Percentiles rank a stretch among this genome's conserved stretches.
These are phyloP conservation scores for Fistulinella cinereoalba DNA, from an alignment of 1,284 basidiomycete genomes.

Conservation along the genomic window DNA sequence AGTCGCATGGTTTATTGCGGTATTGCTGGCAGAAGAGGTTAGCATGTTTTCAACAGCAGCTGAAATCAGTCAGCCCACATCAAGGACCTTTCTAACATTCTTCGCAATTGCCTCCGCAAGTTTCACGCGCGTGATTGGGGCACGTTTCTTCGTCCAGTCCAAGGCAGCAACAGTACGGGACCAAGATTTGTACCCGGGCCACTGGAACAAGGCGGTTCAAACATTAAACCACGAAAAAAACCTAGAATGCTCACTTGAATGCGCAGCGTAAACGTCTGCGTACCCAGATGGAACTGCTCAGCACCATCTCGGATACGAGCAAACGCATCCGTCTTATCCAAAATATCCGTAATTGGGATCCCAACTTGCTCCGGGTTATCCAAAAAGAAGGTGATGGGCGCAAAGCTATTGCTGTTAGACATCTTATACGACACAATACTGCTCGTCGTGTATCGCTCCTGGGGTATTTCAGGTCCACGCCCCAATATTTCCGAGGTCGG, in stretches of 20 bases:
- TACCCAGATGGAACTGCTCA: slow-evolving; percentile 21
- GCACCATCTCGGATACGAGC: slow-evolving; percentile 13
- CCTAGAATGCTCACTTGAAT: slow-evolving; percentile 16
- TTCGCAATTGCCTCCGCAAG: slow-evolving; percentile 41
- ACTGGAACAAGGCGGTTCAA: slow-evolving; percentile 14
- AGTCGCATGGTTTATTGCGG: slow-evolving; percentile 13
- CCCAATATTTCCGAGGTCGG: slow-evolving; percentile 9
- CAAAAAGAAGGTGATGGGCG: slow-evolving; percentile 22
- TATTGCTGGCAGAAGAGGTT: slow-evolving; percentile 13
- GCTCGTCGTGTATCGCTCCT: slow-evolving; percentile 20
- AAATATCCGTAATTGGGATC: slow-evolving; percentile 22
- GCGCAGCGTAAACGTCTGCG: slow-evolving; percentile 31
- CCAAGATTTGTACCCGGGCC: slow-evolving; percentile 32
- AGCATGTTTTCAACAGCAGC: slow-evolving; percentile 1
- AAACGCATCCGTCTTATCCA: slow-evolving; percentile 12
- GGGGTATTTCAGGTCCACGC: slow-evolving; percentile 22
- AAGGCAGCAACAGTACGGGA: slow-evolving; percentile 29
- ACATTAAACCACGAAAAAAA: not conserved
- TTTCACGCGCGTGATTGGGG: slow-evolving; percentile 36
- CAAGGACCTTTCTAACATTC: slow-evolving; percentile 38
- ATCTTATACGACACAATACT: slow-evolving; percentile 7
- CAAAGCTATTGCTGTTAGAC: not conserved
- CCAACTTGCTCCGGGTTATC: slow-evolving; percentile 18
- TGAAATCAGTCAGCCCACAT: slow-evolving; percentile 19
- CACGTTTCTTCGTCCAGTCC: slow-evolving; percentile 31